Evolutionary conservation across 2,329 filamentous ascomycete species (phyloP), one percentile per base, ranked within the genome.

Genomic region (Cadophora malorum): DNA sequence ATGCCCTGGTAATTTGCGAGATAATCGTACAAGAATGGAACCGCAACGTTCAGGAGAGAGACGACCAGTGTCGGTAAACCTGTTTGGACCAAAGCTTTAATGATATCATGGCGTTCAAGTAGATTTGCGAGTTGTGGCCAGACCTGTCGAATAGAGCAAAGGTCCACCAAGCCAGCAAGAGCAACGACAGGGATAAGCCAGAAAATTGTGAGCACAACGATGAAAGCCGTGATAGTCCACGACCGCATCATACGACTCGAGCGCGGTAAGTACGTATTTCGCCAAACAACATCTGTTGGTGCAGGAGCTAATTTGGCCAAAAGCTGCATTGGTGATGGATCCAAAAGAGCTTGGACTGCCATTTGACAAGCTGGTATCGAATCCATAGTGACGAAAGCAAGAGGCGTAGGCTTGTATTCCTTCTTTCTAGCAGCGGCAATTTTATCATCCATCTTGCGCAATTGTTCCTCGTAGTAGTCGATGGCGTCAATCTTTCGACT

Each of bases 311-410:
- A 86, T 68, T 93, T 94, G 9, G 95, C 94, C 64, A 97, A 83
- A 6, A 99, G 85, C 69, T 92, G 91, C 67, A 94, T 90, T 0
- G 96, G 96, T 12, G 92, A 90, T 3, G 96, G 94, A 76, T 98
- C 95, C 64, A 99, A 88, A 12, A 97, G 90, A 4, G 96, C 94
- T 79, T 99, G 96, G 53, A 97, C 93, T 28, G 94, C 93, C 94
- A 98, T 97, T 81, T 99, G 96, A 73, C 88, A 90, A 38, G 94
- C 91, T 16, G 94, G 92, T 61, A 97, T 96, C 3, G 93, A 96
- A 81, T 97, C 93, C 93, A 99, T 96, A 0, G 96, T 98, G 49
- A 99, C 92, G 79, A 99, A 97, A 0, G 96, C 96, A 69, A 96
- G 86, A 60, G 95, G 91, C 0, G 90, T 94, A 0, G 96, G 85